Evolutionary conservation across 257 asterid species (phyloP).

Genomic region (Ilex asprella): DNA sequence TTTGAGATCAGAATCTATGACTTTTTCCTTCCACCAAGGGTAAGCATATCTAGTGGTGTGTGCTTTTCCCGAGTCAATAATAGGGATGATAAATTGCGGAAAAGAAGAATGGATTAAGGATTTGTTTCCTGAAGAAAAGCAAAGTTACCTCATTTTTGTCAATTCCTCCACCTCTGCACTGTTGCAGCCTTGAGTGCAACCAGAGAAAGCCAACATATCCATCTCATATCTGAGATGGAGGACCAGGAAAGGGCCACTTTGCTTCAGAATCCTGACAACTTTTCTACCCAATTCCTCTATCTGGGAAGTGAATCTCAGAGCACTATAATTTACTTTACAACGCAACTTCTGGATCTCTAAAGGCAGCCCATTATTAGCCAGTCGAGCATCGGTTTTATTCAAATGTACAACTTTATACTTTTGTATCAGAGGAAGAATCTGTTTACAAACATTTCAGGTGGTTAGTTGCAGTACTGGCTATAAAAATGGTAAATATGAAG

Average conservation of each 20-base stretch:
- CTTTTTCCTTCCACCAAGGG: slow-evolving; percentile 4
- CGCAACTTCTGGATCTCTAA: neutral
- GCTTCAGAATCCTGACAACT: neutral
- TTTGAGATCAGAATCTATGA: slow-evolving; percentile 1
- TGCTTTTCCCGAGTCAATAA: neutral
- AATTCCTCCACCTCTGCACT: neutral
- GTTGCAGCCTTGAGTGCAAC: neutral
- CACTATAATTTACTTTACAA: neutral
- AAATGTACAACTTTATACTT: slow-evolving; percentile 1
- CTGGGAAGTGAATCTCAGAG: neutral
- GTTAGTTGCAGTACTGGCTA: neutral
- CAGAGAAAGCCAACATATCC: slow-evolving; percentile 3
- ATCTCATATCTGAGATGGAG: slow-evolving; percentile 1
- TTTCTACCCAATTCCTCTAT: slow-evolving; percentile 1
- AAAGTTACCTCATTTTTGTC: neutral
- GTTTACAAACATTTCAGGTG: neutral
- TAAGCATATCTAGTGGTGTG: neutral
- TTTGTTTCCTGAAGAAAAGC: neutral
- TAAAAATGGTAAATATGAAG: neutral
- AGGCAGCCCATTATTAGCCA: neutral
- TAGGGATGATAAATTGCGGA: neutral
- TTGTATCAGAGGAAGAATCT: slow-evolving; percentile 1
- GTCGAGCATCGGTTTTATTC: slow-evolving; percentile 2
- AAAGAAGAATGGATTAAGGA: neutral
- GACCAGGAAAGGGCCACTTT: slow-evolving; percentile 3